phyloP scores from a whole-genome alignment of 1,139 yeast species.

The Tardiomyces digboiensis region DNA sequence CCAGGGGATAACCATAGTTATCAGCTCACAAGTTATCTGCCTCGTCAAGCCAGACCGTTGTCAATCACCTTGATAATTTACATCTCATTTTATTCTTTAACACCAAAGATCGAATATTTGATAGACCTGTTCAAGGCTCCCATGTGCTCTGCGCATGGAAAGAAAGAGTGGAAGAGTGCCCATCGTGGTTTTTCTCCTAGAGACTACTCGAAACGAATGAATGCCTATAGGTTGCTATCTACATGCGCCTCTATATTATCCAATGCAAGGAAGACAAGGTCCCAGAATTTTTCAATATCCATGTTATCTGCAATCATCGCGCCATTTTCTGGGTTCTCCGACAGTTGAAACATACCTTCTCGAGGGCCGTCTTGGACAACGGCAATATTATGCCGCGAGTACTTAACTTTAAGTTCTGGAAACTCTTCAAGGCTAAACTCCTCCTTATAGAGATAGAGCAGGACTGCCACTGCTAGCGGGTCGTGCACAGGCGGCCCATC shows the following conservation, averaged over 20 bases:
- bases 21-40: too few species aligned
- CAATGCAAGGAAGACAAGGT: constrained; percentile 25
- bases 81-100: too few species aligned
- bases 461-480: constrained; percentile 58
- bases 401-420: constrained; percentile 20
- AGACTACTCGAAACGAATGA: too few species aligned
- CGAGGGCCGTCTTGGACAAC: constrained; percentile 29
- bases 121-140: too few species aligned
- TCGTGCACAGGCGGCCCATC: constrained; percentile 79
- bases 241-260: background rate
- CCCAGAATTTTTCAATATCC: constrained; percentile 46
- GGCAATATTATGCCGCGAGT: constrained; percentile 28
- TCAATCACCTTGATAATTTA: too few species aligned
- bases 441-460: constrained; percentile 37
- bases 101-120: too few species aligned
- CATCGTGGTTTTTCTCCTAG: too few species aligned
- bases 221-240: background rate
- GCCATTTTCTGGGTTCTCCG: constrained; percentile 18
- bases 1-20: too few species aligned
- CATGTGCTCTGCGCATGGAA: too few species aligned
- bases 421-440: constrained; percentile 3
- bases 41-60: too few species aligned
- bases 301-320: constrained; percentile 16
- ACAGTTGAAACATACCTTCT: constrained; percentile 13
- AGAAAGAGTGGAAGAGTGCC: too few species aligned